phyloP scores from a whole-genome alignment of 2,329 filamentous ascomycete genomes.

The Clonostachys solani region DNA sequence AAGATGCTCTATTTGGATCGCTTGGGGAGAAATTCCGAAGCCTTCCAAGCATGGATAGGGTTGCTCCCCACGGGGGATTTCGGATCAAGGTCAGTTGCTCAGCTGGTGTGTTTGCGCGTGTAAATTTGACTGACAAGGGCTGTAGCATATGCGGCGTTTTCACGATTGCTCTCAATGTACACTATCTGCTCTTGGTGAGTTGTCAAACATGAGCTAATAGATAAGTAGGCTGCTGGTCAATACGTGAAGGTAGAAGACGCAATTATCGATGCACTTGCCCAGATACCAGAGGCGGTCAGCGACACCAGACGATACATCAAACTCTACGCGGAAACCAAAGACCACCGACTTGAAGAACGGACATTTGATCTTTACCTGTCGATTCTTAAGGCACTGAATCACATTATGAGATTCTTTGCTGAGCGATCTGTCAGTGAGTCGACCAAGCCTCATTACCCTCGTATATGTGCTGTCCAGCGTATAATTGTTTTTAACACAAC shows the following conservation, averaged over 20 bases:
- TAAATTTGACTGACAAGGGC: not conserved
- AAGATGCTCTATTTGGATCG: conserved; percentile 3
- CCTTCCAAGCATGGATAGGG: conserved; percentile 2
- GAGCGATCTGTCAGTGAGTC: conserved; percentile 2
- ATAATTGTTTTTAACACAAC: not conserved
- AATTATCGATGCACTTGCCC: conserved; percentile 3
- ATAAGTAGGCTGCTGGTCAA: not conserved
- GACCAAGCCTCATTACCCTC: not conserved
- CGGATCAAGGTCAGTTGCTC: not conserved
- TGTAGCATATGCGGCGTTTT: conserved; percentile 2
- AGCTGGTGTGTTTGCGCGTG: not conserved
- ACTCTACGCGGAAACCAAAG: conserved; percentile 3
- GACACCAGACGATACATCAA: conserved; percentile 4
- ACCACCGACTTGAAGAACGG: conserved; percentile 4
- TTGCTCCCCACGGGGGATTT: conserved; percentile 4
- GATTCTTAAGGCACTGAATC: conserved; percentile 2
- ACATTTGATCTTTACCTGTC: conserved; percentile 5
- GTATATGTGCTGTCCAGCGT: not conserved
- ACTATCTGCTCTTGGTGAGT: not conserved
- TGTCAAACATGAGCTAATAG: not conserved
- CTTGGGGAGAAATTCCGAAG: conserved; percentile 1
- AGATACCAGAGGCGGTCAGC: conserved; percentile 6
- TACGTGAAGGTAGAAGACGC: conserved; percentile 4
- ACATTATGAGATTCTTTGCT: conserved; percentile 7
- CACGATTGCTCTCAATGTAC: not conserved